Percentiles rank a stretch among this genome's conserved stretches.
Conservation (phyloP, 2,329 filamentous ascomycete genomes). For the Bertia moriformis region DNA sequence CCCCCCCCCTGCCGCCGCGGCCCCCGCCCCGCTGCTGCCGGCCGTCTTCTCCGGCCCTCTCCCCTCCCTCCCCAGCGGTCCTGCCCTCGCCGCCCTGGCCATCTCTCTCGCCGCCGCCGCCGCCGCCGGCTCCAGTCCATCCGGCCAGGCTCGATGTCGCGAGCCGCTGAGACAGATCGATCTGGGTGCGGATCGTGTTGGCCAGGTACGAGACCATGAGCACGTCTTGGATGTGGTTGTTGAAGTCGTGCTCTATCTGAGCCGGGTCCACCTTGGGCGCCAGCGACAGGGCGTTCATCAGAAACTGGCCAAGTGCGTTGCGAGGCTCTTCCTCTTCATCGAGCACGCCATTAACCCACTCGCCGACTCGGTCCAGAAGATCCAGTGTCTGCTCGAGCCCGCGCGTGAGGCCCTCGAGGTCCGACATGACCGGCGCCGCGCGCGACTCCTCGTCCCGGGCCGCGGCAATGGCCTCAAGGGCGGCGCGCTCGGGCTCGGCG, state of each 20-base stretch:
- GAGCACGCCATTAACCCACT: conserved; percentile 83
- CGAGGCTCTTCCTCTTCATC: conserved; percentile 86
- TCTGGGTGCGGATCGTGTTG: conserved; percentile 97
- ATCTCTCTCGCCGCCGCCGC: conserved; percentile 29
- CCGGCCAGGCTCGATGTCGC: conserved; percentile 56
- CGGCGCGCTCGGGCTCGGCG: conserved; percentile 40
- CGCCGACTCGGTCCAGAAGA: conserved; percentile 79
- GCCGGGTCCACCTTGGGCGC: conserved; percentile 85
- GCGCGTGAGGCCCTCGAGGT: conserved; percentile 77
- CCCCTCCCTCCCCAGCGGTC: conserved; percentile 24
- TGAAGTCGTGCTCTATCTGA: conserved; percentile 94
- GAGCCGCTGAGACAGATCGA: conserved; percentile 89
- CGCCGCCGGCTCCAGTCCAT: conserved; percentile 19
- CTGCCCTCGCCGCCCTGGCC: conserved; percentile 19
- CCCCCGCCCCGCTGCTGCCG: conserved; percentile 12
- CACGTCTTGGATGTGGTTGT: conserved; percentile 98
- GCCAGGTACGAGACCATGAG: conserved; percentile 95
- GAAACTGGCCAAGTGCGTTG: conserved; percentile 81
- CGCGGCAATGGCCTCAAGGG: conserved; percentile 68
- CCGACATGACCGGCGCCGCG: conserved; percentile 59
- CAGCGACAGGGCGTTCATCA: conserved; percentile 83
- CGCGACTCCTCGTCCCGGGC: conserved; percentile 70
- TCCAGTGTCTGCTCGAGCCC: conserved; percentile 76
- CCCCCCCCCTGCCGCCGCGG: conserved; percentile 27
- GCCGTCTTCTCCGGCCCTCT: conserved; percentile 24